These are phyloP conservation scores for Dendryphion nanum DNA, from an alignment of 2,329 filamentous ascomycete species.

Conservation along the genomic window DNA sequence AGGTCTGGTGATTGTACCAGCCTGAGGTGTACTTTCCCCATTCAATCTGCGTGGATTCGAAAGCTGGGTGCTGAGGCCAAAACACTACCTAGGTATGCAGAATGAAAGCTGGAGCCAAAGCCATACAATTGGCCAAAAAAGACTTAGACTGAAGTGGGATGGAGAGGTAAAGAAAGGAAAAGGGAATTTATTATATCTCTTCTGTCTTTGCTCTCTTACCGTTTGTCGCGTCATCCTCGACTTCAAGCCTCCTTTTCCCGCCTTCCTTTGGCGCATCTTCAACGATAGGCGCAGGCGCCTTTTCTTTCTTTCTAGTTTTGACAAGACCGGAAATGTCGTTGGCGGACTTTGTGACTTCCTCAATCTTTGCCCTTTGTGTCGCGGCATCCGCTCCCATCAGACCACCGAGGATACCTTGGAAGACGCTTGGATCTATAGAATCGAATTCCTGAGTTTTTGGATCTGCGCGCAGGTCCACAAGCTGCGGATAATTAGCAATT, in stretches of 20 bases:
- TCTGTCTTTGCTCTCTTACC: slow-evolving; percentile 36
- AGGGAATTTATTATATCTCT: slow-evolving; percentile 16
- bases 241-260: slow-evolving; percentile 35
- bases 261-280: slow-evolving; percentile 6
- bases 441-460: slow-evolving; percentile 44
- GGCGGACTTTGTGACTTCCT: slow-evolving; percentile 71
- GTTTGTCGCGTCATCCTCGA: slow-evolving; percentile 18
- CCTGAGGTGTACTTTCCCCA: too few species aligned
- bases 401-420: slow-evolving; percentile 63
- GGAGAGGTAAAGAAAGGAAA: too few species aligned
- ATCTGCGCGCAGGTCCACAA: slow-evolving; percentile 66
- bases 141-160: too few species aligned
- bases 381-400: slow-evolving; percentile 61
- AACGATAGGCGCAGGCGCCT: slow-evolving; percentile 13
- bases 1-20: too few species aligned
- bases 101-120: too few species aligned
- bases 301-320: slow-evolving; percentile 63
- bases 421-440: slow-evolving; percentile 45
- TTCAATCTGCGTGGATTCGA: too few species aligned
- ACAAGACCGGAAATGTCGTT: slow-evolving; percentile 74
- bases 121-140: too few species aligned
- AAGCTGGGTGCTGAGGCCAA: too few species aligned
- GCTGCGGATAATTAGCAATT: slow-evolving; percentile 42
- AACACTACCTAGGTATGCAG: too few species aligned
- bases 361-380: slow-evolving; percentile 62